phyloP scores from a whole-genome alignment of 2,329 filamentous ascomycete species.

The Aspergillus niger region DNA sequence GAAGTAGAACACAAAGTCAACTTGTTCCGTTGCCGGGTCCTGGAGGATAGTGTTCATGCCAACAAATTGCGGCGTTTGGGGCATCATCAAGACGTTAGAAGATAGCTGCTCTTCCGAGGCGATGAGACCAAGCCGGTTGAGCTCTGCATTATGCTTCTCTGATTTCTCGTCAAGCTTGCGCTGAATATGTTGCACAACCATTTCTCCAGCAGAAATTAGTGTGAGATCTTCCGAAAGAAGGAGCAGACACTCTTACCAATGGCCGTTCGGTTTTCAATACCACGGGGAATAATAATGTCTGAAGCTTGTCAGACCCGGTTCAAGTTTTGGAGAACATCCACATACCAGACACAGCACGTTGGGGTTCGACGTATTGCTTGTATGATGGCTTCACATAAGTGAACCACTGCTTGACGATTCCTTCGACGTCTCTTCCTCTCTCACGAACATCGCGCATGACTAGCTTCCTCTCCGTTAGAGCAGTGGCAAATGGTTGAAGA shows the following conservation, averaged over 20 bases:
- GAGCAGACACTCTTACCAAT: constrained; percentile 54
- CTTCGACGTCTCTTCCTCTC: constrained; percentile 86
- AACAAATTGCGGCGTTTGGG: constrained; percentile 75
- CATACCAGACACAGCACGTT: constrained; percentile 78
- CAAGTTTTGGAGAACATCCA: no score
- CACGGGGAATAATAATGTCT: constrained; percentile 93
- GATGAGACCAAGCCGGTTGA: constrained; percentile 69
- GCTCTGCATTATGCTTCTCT: constrained; percentile 73
- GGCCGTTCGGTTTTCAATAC: constrained; percentile 91
- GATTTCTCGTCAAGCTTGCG: constrained; percentile 87
- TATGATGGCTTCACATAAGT: constrained; percentile 95
- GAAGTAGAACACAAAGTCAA: constrained; percentile 98
- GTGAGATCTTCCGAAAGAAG: neutral
- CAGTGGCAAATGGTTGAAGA: neutral
- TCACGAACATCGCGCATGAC: constrained; percentile 86
- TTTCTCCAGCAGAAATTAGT: constrained; percentile 54
- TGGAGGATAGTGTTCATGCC: constrained; percentile 92
- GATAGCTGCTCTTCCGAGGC: constrained; percentile 73
- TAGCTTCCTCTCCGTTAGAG: constrained; percentile 41
- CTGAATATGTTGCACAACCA: constrained; percentile 92
- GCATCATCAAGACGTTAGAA: constrained; percentile 70
- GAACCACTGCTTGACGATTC: constrained; percentile 98
- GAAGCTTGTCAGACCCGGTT: constrained; percentile 15
- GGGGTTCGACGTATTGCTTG: constrained; percentile 88
- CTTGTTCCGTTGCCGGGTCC: constrained; percentile 72